Base-by-base conservation (phyloP, 768 basidiomycete genomes). In the Hemileccinum rubropunctum region DNA sequence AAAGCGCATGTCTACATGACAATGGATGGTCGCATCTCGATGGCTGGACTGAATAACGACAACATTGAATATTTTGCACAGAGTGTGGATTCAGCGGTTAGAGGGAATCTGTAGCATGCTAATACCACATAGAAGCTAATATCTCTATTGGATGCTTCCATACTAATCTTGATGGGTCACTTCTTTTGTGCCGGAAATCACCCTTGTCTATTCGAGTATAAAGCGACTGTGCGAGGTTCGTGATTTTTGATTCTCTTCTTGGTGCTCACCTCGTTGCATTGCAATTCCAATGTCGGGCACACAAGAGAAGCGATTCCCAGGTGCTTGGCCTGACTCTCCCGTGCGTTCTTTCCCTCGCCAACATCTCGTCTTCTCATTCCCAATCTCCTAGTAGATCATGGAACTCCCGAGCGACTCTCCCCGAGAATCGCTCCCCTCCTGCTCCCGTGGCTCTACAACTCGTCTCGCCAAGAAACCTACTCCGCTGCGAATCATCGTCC, bases 1-100 rank as follows among this genome's bases (percentile, higher is more conserved):
- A 89, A 88, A 65, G 89, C 90, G 4, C 91, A 95, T 66, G 76
- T 95, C 55, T 95, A 95, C 72, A 88, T 95, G 88, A 95, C 93
- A n/a, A 76, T 79, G 49, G 88, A 95, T 67, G 93, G 93, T 17
- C 86, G 93, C 58, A 93, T 95, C 60, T 91, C 90, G 38, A 95
- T 95, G 91, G 91, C 92, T 53, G 93, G 91, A 30, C 71, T 95
- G 63, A 95, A 95, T 75, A 71, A 71, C 52, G 66, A 71, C 63
- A 95, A 95, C 76, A 82, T 95, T 59, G 83, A 85, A 61, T 91
- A 95, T 76, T 94, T 97, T 67, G 91, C 93, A 3, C 78, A 91
- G 72, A 82, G 83, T 62, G 86, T 95, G 49, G 80, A 90, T 70
- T 82, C 82, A 60, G 90, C 85, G 51, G 90, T 94, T 56, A 84